Evolutionary conservation across 2,329 filamentous ascomycete genomes (phyloP), one percentile per base, ranked within the genome.

Genomic region (Aspergillus cejpii): DNA sequence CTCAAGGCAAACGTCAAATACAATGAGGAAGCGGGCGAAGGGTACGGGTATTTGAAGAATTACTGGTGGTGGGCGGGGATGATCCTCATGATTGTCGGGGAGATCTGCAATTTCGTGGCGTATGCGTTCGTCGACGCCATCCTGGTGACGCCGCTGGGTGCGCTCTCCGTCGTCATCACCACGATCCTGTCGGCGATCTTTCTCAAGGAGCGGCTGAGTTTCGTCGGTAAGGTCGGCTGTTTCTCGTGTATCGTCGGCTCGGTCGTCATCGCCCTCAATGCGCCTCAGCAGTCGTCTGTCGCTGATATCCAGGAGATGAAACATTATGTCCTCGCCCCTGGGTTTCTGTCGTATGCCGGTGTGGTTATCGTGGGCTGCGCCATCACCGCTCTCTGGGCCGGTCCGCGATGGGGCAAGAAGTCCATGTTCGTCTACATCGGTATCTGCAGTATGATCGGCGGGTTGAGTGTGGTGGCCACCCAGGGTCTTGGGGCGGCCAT

Each of bases 71-170:
- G 92, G 92, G 68, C 74, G 1, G 92, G 92, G 57, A 97, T 98
- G 92, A 89, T 74, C 0, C 76, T 97, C 47, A 97, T 98, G 92
- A 95, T 97, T 57, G 59, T 97, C 34, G 92, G 92, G 56, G 92
- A 98, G 68, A 80, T 95, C 45, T 94, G 88, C 79, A 98, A 98
- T 70, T 94, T 97, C 65, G 87, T 91, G 63, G 92, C 92, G 43
- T 97, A 97, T 63, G 87, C 89, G 45, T 97, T 97, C 59, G 92
- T 92, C 51, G 92, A 97, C 66, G 91, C 91, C 49, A 96, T 97
- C 57, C 74, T 97, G 52, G 91, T 97, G 43, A 96, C 91, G 0
- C 90, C 91, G 3, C 74, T 97, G 43, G 91, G 91, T 50, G 91
- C 91, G 3, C 74, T 97, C 40, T 88, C 87, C 1, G 92, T 97